Evolutionary conservation across 306 rosid species (phyloP).

Genomic region (Castanospermum australe): DNA sequence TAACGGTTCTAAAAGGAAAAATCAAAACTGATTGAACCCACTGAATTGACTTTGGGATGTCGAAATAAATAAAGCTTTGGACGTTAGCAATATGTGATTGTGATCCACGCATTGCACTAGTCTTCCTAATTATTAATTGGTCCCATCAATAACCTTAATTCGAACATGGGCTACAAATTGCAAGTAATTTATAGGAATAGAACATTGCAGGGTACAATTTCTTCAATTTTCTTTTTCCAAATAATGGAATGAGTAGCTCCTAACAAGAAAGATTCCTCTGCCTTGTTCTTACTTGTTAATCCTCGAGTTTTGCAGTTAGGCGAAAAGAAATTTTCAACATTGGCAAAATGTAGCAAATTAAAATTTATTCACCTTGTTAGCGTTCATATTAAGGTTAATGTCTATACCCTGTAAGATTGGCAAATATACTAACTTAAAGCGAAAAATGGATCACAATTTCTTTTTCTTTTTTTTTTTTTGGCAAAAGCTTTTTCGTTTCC

Average conservation of each 20-base stretch:
- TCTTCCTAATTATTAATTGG: neutral
- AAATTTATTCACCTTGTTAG: neutral
- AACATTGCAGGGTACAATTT: neutral
- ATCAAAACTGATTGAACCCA: neutral
- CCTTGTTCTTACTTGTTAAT: neutral
- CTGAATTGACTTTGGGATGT: conserved; percentile 4
- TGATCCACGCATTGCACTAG: neutral
- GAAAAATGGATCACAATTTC: neutral
- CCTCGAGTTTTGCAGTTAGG: neutral
- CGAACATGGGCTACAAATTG: neutral
- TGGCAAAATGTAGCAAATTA: neutral
- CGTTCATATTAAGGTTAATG: neutral
- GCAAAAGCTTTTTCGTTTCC: neutral
- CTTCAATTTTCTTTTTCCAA: neutral
- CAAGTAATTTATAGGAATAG: neutral
- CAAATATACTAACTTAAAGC: neutral
- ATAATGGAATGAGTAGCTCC: neutral
- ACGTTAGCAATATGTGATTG: neutral
- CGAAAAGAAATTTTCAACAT: neutral
- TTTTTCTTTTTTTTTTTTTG: neutral
- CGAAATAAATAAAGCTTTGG: neutral
- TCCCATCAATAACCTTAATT: neutral
- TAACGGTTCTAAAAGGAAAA: conserved; percentile 22
- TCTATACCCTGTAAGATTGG: neutral
- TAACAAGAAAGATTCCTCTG: conserved; percentile 16